phyloP scores from a whole-genome alignment of 106 monocot genomes.

The Apostasia shenzhenica region DNA sequence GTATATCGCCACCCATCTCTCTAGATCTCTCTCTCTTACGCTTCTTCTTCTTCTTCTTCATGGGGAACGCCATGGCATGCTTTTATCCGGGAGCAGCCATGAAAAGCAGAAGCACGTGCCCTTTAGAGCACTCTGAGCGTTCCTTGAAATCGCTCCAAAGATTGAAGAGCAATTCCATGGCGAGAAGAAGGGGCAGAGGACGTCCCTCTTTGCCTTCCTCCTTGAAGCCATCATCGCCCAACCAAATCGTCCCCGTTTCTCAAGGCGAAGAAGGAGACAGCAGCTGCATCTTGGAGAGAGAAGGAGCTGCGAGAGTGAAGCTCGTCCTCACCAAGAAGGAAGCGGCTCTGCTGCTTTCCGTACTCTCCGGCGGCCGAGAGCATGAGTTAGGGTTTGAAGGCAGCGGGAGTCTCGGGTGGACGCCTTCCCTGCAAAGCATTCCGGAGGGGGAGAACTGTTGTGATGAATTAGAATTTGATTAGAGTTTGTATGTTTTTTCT shows the following conservation, averaged over 20 bases:
- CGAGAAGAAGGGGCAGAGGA: not conserved
- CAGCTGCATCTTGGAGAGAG: not conserved
- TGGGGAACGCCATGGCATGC: constrained; percentile 1
- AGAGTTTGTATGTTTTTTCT: no score
- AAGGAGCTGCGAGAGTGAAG: not conserved
- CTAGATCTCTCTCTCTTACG: not conserved
- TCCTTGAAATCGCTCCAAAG: not conserved
- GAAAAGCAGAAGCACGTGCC: not conserved
- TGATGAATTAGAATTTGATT: not conserved
- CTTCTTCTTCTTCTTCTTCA: not conserved
- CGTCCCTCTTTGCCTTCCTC: not conserved
- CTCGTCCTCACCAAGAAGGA: constrained; percentile 1
- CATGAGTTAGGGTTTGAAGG: not conserved
- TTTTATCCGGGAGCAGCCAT: not conserved
- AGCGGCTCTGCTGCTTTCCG: not conserved
- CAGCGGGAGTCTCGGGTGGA: not conserved
- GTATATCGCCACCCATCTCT: not conserved
- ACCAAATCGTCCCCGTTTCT: not conserved
- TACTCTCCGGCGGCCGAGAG: not conserved
- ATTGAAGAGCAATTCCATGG: not conserved
- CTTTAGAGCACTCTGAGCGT: not conserved
- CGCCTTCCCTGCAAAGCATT: not conserved
- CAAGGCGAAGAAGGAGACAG: not conserved
- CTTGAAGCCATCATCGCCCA: not conserved
- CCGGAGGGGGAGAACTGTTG: not conserved